A percentile compares a stretch with the other conserved stretches of the same genome.
Conservation (phyloP, 1,139 yeast genomes). For the Pichia sp. region DNA sequence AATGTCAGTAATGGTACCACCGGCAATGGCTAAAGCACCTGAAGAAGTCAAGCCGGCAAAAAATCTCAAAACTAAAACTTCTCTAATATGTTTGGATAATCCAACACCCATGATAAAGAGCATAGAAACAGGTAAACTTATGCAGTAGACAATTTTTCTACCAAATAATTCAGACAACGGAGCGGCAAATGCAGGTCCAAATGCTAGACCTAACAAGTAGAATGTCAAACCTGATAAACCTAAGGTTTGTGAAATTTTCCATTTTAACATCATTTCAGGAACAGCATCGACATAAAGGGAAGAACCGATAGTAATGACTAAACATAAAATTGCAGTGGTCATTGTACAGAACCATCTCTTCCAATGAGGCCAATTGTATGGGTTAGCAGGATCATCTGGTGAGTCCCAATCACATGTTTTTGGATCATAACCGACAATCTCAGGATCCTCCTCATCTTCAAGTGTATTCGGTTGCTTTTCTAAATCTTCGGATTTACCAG, state of each 20-base stretch:
- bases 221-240: conserved; percentile 59
- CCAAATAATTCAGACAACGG: conserved; percentile 72
- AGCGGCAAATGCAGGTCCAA: conserved; percentile 69
- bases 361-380: conserved; percentile 56
- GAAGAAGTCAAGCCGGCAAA: conserved; percentile 75
- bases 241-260: conserved; percentile 47
- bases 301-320: conserved; percentile 64
- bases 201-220: conserved; percentile 67
- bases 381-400: conserved; percentile 51
- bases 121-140: conserved; percentile 60
- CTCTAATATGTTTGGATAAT: conserved; percentile 45
- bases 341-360: conserved; percentile 59
- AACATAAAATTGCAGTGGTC: conserved; percentile 54
- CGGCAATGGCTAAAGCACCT: conserved; percentile 82
- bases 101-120: conserved; percentile 74
- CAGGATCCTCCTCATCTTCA: conserved; percentile 11
- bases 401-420: conserved; percentile 54
- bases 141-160: conserved; percentile 49
- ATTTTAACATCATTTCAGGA: conserved; percentile 37
- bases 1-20: conserved; percentile 75
- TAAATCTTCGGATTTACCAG: conserved; percentile 6
- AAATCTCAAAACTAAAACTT: conserved; percentile 62
- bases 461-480: neutral
- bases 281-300: conserved; percentile 60
- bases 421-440: conserved; percentile 29